phyloP scores from a whole-genome alignment of 768 basidiomycete genomes.

The Coprinopsis marcescibilis region DNA sequence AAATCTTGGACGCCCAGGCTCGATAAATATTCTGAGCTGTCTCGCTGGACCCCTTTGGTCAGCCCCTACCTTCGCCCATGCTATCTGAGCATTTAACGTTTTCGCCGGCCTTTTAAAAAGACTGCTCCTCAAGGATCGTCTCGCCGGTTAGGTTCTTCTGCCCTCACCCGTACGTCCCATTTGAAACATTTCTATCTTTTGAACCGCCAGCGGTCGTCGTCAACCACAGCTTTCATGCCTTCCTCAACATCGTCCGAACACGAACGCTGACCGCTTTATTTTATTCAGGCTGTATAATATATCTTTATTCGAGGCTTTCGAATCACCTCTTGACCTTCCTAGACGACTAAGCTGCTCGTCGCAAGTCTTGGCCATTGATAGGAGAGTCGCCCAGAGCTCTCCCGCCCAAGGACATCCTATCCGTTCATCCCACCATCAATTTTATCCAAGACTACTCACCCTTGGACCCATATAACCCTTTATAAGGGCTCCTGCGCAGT shows the following conservation, averaged over 20 bases:
- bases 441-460: background rate
- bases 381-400: background rate
- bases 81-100: background rate
- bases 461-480: background rate
- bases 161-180: background rate
- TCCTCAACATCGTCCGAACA: background rate
- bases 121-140: background rate
- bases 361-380: background rate
- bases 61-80: background rate
- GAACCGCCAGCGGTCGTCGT: constrained; percentile 1
- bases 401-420: background rate
- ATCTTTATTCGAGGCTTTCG: background rate
- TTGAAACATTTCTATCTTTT: too few species aligned
- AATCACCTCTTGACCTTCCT: too few species aligned
- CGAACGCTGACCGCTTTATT: background rate
- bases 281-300: background rate
- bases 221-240: background rate
- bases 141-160: background rate
- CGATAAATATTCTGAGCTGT: constrained; percentile 2
- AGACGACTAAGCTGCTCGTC: background rate
- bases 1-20: background rate
- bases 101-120: background rate
- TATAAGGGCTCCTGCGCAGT: background rate
- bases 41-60: background rate
- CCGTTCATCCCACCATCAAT: background rate